A percentile compares a stretch with the other conserved stretches of the same genome.
These are phyloP conservation scores for Fusarium abutilonis DNA, from an alignment of 2,329 filamentous ascomycete species.

Conservation along the genomic window DNA sequence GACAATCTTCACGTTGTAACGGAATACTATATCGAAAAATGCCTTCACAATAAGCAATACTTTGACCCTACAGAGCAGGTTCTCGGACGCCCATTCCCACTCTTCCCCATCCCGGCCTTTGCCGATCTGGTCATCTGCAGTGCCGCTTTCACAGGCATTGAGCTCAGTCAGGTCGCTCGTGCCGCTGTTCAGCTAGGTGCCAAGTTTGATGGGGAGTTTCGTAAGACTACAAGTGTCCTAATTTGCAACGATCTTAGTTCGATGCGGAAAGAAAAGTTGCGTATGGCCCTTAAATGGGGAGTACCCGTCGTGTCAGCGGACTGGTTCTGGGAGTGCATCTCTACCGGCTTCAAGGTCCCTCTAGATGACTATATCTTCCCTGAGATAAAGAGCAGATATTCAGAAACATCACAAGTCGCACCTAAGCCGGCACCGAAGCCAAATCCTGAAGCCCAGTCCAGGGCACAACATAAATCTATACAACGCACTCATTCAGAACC, in stretches of 20 bases:
- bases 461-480: slow-evolving; percentile 23
- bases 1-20: slow-evolving; percentile 69
- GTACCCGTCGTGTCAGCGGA: slow-evolving; percentile 83
- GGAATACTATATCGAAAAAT: slow-evolving; percentile 93
- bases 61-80: slow-evolving; percentile 75
- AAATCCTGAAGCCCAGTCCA: slow-evolving; percentile 7
- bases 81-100: slow-evolving; percentile 79
- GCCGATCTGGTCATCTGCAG: slow-evolving; percentile 77
- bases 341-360: slow-evolving; percentile 60
- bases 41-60: slow-evolving; percentile 78
- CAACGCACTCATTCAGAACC: slow-evolving; percentile 41
- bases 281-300: slow-evolving; percentile 76
- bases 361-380: slow-evolving; percentile 60
- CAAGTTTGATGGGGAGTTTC: slow-evolving; percentile 81
- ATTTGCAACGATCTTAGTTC: slow-evolving; percentile 70
- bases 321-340: slow-evolving; percentile 88
- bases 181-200: slow-evolving; percentile 80
- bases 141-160: slow-evolving; percentile 83
- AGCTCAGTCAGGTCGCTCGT: slow-evolving; percentile 85
- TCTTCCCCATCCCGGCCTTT: slow-evolving; percentile 76
- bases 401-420: slow-evolving; percentile 9
- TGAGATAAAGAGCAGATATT: slow-evolving; percentile 53
- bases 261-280: slow-evolving; percentile 78
- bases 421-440: slow-evolving; percentile 17
- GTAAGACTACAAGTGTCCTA: slow-evolving; percentile 76